Evolutionary conservation across 1,284 basidiomycete genomes (phyloP).

Genomic region (Meira nashicola): DNA sequence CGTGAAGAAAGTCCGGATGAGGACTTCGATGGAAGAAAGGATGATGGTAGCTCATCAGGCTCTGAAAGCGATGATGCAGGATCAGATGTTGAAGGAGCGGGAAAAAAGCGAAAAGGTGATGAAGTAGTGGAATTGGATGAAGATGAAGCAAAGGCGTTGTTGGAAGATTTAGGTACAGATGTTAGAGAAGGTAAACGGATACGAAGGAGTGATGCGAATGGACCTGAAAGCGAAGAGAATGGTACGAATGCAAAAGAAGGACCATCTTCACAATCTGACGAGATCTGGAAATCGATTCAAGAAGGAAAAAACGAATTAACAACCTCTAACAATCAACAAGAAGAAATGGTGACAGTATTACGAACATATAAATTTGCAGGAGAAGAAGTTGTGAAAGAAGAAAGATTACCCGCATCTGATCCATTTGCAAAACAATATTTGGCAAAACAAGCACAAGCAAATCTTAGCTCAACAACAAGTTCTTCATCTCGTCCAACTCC

Average conservation of each 20-base stretch:
- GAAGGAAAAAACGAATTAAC: neutral
- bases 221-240: neutral
- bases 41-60: too few species aligned
- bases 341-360: constrained; percentile 27
- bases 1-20: too few species aligned
- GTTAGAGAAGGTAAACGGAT: constrained; percentile 3
- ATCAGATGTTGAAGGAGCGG: neutral
- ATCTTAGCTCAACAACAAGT: constrained; percentile 4
- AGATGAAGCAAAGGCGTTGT: constrained; percentile 4
- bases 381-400: constrained; percentile 14
- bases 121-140: constrained; percentile 8
- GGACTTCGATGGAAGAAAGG: too few species aligned
- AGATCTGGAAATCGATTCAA: constrained; percentile 3
- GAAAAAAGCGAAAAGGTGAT: neutral
- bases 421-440: constrained; percentile 35
- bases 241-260: neutral
- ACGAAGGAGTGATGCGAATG: neutral
- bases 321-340: neutral
- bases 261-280: neutral
- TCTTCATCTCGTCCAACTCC: neutral
- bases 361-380: constrained; percentile 36
- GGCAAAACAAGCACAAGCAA: constrained; percentile 4
- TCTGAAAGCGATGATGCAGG: too few species aligned
- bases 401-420: constrained; percentile 27
- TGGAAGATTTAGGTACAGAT: constrained; percentile 5